These are phyloP conservation scores for Seiridium unicorne DNA, from an alignment of 2,329 filamentous ascomycete species.

Conservation along the genomic window DNA sequence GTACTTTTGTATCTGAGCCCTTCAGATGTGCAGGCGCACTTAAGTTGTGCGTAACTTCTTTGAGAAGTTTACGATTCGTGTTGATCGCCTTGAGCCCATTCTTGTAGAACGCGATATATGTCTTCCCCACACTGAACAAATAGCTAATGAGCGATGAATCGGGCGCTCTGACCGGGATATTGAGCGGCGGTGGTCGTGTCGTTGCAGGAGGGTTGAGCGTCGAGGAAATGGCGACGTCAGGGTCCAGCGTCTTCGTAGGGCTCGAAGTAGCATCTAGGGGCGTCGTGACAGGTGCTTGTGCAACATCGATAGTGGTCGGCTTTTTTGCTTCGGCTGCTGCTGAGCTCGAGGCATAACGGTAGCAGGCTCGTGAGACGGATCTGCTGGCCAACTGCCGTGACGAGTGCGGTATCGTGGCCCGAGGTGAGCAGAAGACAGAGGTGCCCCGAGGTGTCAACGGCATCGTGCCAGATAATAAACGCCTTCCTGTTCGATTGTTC, in stretches of 20 bases:
- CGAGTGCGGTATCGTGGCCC: background rate
- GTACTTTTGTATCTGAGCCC: constrained; percentile 42
- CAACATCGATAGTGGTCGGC: background rate
- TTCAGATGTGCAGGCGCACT: constrained; percentile 18
- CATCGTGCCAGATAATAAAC: constrained; percentile 7
- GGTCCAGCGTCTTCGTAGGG: background rate
- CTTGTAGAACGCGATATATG: constrained; percentile 86
- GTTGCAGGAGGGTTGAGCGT: constrained; percentile 68
- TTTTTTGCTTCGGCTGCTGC: background rate
- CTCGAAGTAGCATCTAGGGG: constrained; percentile 10
- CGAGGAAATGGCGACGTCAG: constrained; percentile 17
- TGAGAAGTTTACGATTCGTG: constrained; percentile 58
- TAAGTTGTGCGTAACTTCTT: constrained; percentile 35
- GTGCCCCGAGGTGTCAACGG: background rate
- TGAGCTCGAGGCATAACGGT: constrained; percentile 3
- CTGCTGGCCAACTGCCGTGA: background rate
- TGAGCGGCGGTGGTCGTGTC: constrained; percentile 70
- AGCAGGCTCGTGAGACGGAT: background rate
- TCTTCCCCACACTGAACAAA: constrained; percentile 64
- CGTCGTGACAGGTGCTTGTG: background rate
- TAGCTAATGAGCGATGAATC: constrained; percentile 47
- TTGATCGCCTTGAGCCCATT: constrained; percentile 74
- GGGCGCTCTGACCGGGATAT: constrained; percentile 55
- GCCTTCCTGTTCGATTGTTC: constrained; percentile 9
- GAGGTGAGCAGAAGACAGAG: background rate